Evolutionary conservation across 23 red algal genomes (phyloP).

Genomic region (Cyanidiococcus yangmingshanensis): DNA sequence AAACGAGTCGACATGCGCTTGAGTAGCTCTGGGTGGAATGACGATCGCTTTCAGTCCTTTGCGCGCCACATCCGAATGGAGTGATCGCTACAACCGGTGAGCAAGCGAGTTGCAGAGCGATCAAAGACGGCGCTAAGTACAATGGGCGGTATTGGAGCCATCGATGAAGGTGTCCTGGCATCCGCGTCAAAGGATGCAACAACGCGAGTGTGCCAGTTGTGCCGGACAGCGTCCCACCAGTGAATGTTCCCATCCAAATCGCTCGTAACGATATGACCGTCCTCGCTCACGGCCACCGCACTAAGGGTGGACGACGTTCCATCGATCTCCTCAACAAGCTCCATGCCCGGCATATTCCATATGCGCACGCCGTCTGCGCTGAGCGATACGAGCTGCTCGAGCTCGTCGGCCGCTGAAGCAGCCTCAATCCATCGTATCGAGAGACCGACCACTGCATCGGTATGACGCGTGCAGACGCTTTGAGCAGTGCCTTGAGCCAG

Average conservation of each 20-base stretch:
- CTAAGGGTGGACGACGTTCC: neutral
- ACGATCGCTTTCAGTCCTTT: neutral
- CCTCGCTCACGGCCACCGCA: neutral
- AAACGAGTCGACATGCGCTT: too few species aligned
- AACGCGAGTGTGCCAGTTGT: neutral
- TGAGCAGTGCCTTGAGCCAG: neutral
- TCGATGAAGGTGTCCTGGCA: neutral
- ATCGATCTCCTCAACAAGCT: neutral
- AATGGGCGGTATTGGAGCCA: neutral
- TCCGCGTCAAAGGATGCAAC: neutral
- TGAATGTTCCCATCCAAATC: neutral
- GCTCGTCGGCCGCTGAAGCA: neutral
- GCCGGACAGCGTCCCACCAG: neutral
- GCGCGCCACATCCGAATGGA: neutral
- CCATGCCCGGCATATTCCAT: neutral
- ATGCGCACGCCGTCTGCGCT: slow-evolving; percentile 2
- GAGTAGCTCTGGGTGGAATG: neutral
- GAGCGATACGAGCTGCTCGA: slow-evolving; percentile 1
- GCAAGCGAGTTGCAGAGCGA: neutral
- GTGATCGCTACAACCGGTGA: neutral
- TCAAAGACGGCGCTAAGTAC: neutral
- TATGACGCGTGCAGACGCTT: slow-evolving; percentile 3
- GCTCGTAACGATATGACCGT: neutral
- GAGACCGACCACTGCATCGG: neutral
- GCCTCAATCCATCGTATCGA: neutral